Conservation (phyloP, 2,329 filamentous ascomycete species). For the Penicillium sp. region DNA sequence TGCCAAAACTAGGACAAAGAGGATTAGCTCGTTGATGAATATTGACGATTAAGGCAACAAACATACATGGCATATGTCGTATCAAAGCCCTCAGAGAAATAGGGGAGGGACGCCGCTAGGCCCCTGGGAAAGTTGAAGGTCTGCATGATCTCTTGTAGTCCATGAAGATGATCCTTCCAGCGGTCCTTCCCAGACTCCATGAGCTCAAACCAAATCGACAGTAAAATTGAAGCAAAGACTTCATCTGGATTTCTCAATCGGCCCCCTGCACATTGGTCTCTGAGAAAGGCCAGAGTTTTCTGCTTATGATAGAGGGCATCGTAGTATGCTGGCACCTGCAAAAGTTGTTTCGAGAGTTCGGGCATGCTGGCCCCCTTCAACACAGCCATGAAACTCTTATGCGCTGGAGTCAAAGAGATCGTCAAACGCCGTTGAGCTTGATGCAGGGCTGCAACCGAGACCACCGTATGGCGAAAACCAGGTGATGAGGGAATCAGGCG, state of each 20-base stretch:
- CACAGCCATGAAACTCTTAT: not conserved
- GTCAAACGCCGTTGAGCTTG: conserved; percentile 1
- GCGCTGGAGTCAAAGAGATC: not conserved
- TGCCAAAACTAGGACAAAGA: not conserved
- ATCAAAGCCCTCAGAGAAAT: conserved; percentile 6
- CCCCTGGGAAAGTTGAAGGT: not conserved
- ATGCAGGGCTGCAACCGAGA: conserved; percentile 13
- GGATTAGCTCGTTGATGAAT: not conserved
- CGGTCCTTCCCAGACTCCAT: conserved; percentile 12
- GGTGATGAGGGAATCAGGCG: conserved; percentile 13
- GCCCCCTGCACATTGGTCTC: conserved; percentile 1
- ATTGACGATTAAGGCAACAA: too few species aligned
- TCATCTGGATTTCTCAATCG: not conserved
- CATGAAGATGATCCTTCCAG: conserved; percentile 15
- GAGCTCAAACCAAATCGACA: conserved; percentile 15
- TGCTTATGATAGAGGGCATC: conserved; percentile 8
- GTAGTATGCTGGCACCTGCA: conserved; percentile 2
- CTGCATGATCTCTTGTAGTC: conserved; percentile 11
- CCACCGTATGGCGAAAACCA: conserved; percentile 12
- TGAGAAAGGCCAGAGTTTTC: conserved; percentile 3
- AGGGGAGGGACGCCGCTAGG: conserved; percentile 3
- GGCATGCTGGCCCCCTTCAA: not conserved
- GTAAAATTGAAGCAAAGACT: conserved; percentile 10
- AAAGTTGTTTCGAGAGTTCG: not conserved
- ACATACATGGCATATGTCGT: not conserved